Conservation (phyloP, 345 rosid species). For the Corchorus capsularis region DNA sequence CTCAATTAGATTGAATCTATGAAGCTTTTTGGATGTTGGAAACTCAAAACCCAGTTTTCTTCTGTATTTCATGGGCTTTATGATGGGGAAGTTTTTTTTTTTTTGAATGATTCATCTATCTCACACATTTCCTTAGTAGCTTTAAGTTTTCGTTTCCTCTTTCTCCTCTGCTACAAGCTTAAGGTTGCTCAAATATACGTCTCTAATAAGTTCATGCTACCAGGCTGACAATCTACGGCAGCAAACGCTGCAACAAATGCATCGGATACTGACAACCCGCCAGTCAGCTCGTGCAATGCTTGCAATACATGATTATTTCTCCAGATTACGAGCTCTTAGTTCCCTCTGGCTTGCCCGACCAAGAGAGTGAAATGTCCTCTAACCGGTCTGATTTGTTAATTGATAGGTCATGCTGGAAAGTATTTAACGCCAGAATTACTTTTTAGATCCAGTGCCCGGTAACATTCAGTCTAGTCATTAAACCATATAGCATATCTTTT, state of each 20-base stretch:
- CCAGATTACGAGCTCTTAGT: conserved; percentile 92
- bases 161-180: not conserved
- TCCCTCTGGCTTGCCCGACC: conserved; percentile 99
- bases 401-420: conserved; percentile 21
- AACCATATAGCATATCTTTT: not conserved
- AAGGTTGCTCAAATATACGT: not conserved
- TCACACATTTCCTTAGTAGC: not conserved
- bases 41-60: not conserved
- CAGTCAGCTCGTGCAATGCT: conserved; percentile 98
- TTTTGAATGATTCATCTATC: not conserved
- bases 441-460: not conserved
- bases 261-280: conserved; percentile 78
- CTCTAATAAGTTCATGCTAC: conserved; percentile 19
- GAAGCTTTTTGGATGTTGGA: not conserved
- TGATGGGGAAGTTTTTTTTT: not conserved
- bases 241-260: conserved; percentile 94
- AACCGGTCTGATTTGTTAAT: conserved; percentile 7
- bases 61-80: not conserved
- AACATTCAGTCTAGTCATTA: not conserved
- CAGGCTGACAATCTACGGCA: conserved; percentile 98
- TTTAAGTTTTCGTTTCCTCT: not conserved
- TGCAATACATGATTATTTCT: conserved; percentile 86
- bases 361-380: conserved; percentile 53
- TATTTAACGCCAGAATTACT: not conserved
- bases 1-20: not conserved